Base-by-base conservation (phyloP, 805 yeast genomes). In the Myxozyma kluyveri region DNA sequence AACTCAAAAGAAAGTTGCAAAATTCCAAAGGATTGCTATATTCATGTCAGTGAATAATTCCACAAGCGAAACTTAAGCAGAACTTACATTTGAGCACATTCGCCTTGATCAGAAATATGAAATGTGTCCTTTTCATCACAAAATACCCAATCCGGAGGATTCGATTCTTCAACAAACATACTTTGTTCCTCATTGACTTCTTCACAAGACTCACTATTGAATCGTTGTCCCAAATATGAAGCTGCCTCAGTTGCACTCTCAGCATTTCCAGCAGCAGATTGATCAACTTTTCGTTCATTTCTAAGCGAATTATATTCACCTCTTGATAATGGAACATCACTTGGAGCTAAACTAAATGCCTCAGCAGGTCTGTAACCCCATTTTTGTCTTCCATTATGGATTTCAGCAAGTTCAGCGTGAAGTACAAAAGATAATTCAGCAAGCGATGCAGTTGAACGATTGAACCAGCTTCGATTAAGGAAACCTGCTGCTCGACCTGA, bases 401-500 rank as follows among this genome's bases (percentile, higher is more conserved):
- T 50, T 27, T 50, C 57, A 3, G 62, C 50, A 5, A 58, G 45
- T 18, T 56, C 56, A 9, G 49, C 45, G 42, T 59, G 62, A 21
- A 58, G 26, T 2, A 44, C 48, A 27, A 59, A 58, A 19, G 59
- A 56, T 19, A 59, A 50, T 42, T 57, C 54, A 9, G 62, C 62
- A 12, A 59, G 50, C 5, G 49, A 41, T 2, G 60, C 46, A 4
- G 54, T 38, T 4, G 54, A 33, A 6, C 50, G 21, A 10, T 54
- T 42, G 39, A 45, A 58, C 62, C 62, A 59, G 4, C 57, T 47
- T 12, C 62, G 45, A 24, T 42, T 48, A 18, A 59, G 33, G 39
- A 59, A 59, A 19, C 61, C 62, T 4, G 60, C 61, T 3, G 56
- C 57, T 19, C 61, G 47, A 12, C 62, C 61, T 12, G 62, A 59